Percentiles rank a stretch among this genome's conserved stretches.
These are phyloP conservation scores for Colletotrichum sidae DNA, from an alignment of 2,329 filamentous ascomycete species.

Conservation along the genomic window DNA sequence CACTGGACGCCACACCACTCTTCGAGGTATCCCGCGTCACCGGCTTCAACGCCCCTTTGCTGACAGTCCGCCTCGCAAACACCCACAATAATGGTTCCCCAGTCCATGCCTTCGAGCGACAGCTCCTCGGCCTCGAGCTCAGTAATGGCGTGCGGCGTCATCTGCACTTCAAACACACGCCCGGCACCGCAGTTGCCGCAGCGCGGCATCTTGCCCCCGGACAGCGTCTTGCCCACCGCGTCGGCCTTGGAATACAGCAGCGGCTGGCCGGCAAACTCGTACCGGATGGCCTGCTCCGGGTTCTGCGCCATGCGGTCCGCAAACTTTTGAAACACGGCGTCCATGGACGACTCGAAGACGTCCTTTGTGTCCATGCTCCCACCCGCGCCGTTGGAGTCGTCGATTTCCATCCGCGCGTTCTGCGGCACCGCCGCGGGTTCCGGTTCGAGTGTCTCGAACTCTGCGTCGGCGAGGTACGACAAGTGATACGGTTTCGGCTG, in stretches of 20 bases:
- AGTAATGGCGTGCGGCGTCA: constrained; percentile 90
- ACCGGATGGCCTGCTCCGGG: constrained; percentile 84
- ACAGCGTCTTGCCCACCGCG: constrained; percentile 74
- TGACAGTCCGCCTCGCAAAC: constrained; percentile 87
- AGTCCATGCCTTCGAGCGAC: constrained; percentile 91
- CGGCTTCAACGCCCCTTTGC: constrained; percentile 66
- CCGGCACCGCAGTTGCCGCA: constrained; percentile 81
- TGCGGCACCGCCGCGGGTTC: constrained; percentile 63
- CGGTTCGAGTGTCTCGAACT: constrained; percentile 86
- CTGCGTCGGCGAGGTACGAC: constrained; percentile 86
- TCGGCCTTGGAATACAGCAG: constrained; percentile 87
- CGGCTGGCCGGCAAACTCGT: constrained; percentile 79
- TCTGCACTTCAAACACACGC: constrained; percentile 90
- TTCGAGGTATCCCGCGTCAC: constrained; percentile 82
- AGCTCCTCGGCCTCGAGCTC: constrained; percentile 85
- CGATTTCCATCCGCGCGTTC: constrained; percentile 62
- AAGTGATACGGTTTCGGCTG: constrained; percentile 80
- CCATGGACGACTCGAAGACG: constrained; percentile 79
- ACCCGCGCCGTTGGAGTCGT: constrained; percentile 44
- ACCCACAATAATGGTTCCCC: constrained; percentile 91
- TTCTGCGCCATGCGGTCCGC: constrained; percentile 83
- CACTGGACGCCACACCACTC: constrained; percentile 99
- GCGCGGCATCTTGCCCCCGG: constrained; percentile 67
- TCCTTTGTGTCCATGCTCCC: constrained; percentile 64
- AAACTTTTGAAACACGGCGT: constrained; percentile 83